Conservation (phyloP, 129 eudicot genomes). For the Chrysanthemum seticuspe region DNA sequence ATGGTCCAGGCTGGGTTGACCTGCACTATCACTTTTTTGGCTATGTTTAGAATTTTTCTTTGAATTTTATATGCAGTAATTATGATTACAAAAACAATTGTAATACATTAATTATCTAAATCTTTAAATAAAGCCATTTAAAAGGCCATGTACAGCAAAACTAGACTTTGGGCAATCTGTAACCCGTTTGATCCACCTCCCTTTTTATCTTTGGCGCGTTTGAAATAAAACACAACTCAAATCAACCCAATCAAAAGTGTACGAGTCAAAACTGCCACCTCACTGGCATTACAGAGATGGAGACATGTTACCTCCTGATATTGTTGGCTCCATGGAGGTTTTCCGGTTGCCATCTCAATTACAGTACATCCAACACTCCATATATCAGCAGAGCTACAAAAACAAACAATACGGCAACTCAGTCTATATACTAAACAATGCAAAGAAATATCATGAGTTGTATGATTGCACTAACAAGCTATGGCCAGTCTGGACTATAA, state of each 20-base stretch:
- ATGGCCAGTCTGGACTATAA: constrained; percentile 97
- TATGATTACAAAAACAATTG: no score
- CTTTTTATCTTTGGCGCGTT: not conserved
- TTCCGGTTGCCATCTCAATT: constrained; percentile 99
- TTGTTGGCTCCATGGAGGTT: constrained; percentile 99
- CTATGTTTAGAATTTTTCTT: not conserved
- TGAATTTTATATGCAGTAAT: no score
- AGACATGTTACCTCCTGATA: constrained; percentile 71
- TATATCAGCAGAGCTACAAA: constrained; percentile 85
- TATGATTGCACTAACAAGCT: constrained; percentile 66
- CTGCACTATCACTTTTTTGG: not conserved
- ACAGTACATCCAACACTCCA: constrained; percentile 99
- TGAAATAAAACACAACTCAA: not conserved
- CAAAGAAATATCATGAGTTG: constrained; percentile 14
- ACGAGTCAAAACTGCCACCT: not conserved
- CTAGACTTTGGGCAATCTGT: not conserved
- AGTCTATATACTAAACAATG: constrained; percentile 4
- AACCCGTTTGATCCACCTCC: not conserved
- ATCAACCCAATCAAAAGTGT: not conserved
- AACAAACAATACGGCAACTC: constrained; percentile 9
- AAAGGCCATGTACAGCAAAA: not conserved
- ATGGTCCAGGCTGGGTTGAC: not conserved
- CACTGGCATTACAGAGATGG: constrained; percentile 1
- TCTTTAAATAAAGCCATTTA: not conserved
- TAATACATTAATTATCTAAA: no score